Conservation (phyloP, 306 rosid species). For the Vicia sativa region DNA sequence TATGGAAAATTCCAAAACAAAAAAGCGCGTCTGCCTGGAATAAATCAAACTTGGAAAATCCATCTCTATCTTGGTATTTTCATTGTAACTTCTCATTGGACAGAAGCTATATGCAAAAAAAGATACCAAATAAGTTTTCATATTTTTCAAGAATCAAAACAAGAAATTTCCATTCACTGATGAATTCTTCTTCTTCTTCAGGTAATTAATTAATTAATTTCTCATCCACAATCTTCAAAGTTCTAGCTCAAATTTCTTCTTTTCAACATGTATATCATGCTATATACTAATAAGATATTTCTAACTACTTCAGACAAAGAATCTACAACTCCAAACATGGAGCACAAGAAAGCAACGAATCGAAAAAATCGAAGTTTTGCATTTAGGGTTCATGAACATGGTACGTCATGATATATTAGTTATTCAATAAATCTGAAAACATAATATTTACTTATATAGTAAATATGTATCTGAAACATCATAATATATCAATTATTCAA, state of each 20-base stretch:
- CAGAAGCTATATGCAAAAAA: background rate
- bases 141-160: background rate
- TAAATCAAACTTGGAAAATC: background rate
- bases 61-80: background rate
- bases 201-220: background rate
- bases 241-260: background rate
- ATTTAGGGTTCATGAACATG: slow-evolving; percentile 65
- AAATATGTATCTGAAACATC: background rate
- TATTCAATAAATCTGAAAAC: too few relatives aligned
- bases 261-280: background rate
- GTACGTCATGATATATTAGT: slow-evolving; percentile 26
- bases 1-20: background rate
- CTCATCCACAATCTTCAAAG: background rate
- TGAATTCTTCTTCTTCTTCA: slow-evolving; percentile 30
- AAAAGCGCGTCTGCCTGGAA: background rate
- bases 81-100: background rate
- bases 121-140: background rate
- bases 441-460: too few relatives aligned
- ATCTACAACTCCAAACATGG: slow-evolving; percentile 14
- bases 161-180: slow-evolving; percentile 31
- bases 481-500: too few relatives aligned
- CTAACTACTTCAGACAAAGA: slow-evolving; percentile 39
- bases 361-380: slow-evolving; percentile 49
- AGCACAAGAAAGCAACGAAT: slow-evolving; percentile 24
- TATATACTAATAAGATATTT: background rate